Conservation (phyloP, 345 rosid genomes). For the Pugionium cornutum region DNA sequence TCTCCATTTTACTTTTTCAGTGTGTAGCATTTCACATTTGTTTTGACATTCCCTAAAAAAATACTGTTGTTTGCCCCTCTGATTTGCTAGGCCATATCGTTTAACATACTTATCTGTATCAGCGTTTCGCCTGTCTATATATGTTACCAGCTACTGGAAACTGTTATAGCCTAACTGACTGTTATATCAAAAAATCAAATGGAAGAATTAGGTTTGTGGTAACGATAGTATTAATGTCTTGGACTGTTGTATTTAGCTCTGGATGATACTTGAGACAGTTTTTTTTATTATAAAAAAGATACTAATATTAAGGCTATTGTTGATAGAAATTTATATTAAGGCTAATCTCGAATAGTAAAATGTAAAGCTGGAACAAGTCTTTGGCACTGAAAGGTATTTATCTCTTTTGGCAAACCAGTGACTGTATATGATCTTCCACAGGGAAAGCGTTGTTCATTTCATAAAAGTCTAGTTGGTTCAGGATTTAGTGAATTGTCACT, state of each 20-base stretch:
- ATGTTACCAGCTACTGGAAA: background rate
- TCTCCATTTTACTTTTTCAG: background rate
- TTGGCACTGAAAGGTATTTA: background rate
- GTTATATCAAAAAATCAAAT: slow-evolving; percentile 7
- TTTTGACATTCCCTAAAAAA: no score
- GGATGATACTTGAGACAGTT: background rate
- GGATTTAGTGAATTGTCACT: background rate
- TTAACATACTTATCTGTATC: slow-evolving; percentile 10
- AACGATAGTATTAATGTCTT: background rate
- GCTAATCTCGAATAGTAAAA: background rate
- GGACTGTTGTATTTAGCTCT: slow-evolving; percentile 12
- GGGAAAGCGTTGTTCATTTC: background rate
- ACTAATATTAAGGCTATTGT: background rate
- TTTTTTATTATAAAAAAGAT: background rate
- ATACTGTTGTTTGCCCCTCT: background rate
- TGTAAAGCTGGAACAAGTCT: background rate
- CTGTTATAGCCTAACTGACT: background rate
- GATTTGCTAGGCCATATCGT: slow-evolving; percentile 4
- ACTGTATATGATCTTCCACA: background rate
- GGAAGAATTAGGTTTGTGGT: background rate
- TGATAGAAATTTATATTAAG: background rate
- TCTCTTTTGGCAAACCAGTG: background rate
- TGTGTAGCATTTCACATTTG: no score
- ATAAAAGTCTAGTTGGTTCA: background rate
- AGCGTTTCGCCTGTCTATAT: background rate